These are phyloP conservation scores for Sequoia sempervirens DNA, from an alignment of 75 land plant genomes.

Conservation along the genomic window DNA sequence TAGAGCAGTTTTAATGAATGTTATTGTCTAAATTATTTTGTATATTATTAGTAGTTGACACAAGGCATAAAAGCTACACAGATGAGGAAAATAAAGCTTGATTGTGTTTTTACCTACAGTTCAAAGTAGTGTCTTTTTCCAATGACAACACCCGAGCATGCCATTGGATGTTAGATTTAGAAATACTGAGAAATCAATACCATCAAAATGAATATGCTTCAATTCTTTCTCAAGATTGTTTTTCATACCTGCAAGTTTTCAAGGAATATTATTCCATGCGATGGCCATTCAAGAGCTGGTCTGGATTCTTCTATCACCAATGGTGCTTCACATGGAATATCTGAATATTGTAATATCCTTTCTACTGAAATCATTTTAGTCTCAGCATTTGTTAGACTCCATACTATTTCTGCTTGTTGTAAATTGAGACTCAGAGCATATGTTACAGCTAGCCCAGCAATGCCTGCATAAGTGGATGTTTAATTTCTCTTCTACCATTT, in stretches of 20 bases:
- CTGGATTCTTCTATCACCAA: constrained; percentile 47
- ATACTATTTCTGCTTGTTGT: constrained; percentile 51
- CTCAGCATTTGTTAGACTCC: constrained; percentile 79
- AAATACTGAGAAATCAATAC: constrained; percentile 1
- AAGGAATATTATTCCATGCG: constrained; percentile 59
- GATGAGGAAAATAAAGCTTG: neutral
- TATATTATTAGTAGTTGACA: neutral
- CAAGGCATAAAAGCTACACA: neutral
- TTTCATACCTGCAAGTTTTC: constrained; percentile 66
- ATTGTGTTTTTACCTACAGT: neutral
- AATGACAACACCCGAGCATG: neutral
- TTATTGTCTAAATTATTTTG: neutral
- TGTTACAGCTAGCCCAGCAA: constrained; percentile 92
- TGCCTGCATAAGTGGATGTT: constrained; percentile 41
- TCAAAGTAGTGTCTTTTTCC: neutral
- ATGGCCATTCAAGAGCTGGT: constrained; percentile 79
- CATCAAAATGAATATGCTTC: neutral
- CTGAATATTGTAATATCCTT: constrained; percentile 81
- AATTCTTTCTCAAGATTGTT: neutral
- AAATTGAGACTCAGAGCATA: constrained; percentile 72
- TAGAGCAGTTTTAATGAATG: neutral
- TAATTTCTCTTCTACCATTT: neutral
- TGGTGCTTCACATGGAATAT: constrained; percentile 75
- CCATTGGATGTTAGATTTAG: neutral
- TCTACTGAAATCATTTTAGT: constrained; percentile 89